Evolutionary conservation across 2,329 filamentous ascomycete genomes (phyloP), one percentile per base, ranked within the genome.

Genomic region (Ceratocystis albifundus): DNA sequence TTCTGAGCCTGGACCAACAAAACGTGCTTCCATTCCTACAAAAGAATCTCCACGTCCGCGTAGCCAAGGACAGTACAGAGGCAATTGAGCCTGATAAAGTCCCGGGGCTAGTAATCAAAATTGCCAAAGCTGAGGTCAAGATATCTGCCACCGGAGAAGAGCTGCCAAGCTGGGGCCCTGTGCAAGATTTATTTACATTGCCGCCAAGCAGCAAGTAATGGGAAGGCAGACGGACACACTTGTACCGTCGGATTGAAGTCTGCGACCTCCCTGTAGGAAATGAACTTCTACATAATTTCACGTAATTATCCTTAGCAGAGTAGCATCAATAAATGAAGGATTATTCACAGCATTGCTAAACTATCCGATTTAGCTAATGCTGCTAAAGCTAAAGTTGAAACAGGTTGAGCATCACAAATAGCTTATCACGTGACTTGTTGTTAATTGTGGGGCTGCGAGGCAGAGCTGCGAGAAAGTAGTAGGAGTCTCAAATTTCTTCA

Each of bases 11-110:
- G 22, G 74, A 75, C 1, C 71, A 75, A 0, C 70, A 69, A 0
- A 73, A 72, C 6, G 74, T 78, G 2, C 72, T 74, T 46, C 76
- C 78, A 0, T 80, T 78, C 68, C 74, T 83, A n/a, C 70, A 70
- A 28, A 67, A 73, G 3, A 69, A 72, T 5, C 72, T 83, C 7
- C 71, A 76, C 50, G 68, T 75, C 48, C 72, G 74, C 55, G 68
- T 78, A 1, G 71, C 71, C 17, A 67, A 71, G 5, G 68, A 74
- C 46, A 75, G 75, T 3, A 70, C 68, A 0, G 68, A 70, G 1
- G 69, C 67, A 7, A 46, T 76, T 0, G 69, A 72, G 10, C 69
- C 71, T 0, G 62, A 67, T 0, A 69, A 72, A 12, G 73, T 78
- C 20, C 66, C 70, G 1, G 75, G 76, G 0, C 71, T 79, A 6